Evolutionary conservation across 2,329 filamentous ascomycete genomes (phyloP).

Genomic region (Rutstroemia sp.): DNA sequence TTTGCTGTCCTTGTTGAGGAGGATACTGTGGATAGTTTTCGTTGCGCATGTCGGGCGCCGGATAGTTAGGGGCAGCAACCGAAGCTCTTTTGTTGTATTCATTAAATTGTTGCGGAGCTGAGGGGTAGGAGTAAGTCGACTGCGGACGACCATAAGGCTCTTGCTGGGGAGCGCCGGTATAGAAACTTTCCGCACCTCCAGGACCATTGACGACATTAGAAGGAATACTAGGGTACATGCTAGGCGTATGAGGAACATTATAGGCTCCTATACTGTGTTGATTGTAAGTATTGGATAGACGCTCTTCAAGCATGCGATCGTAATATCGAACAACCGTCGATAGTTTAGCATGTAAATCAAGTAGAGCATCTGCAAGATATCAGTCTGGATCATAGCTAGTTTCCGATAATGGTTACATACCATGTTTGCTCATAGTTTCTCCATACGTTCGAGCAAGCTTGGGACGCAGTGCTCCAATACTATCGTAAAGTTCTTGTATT

Average conservation of each 20-base stretch:
- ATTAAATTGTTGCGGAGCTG: constrained; percentile 38
- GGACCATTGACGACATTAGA: constrained; percentile 40
- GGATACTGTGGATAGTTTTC: constrained; percentile 25
- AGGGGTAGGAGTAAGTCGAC: constrained; percentile 42
- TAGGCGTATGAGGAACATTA: constrained; percentile 44
- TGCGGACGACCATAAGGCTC: constrained; percentile 44
- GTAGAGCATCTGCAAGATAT: constrained; percentile 64
- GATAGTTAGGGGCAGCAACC: constrained; percentile 18
- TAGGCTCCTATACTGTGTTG: constrained; percentile 68
- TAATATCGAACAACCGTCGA: constrained; percentile 97
- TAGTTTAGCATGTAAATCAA: constrained; percentile 90
- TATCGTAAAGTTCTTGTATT: constrained; percentile 96
- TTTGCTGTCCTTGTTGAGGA: constrained; percentile 38
- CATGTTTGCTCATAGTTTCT: constrained; percentile 99
- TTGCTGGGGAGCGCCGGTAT: constrained; percentile 56
- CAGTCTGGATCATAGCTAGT: neutral
- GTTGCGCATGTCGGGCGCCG: constrained; percentile 16
- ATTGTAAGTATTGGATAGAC: constrained; percentile 85
- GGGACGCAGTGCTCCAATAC: constrained; percentile 85
- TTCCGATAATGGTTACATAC: constrained; percentile 39
- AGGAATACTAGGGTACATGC: constrained; percentile 66
- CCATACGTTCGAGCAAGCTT: constrained; percentile 94
- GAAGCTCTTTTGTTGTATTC: constrained; percentile 27
- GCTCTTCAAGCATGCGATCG: constrained; percentile 94
- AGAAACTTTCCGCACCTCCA: constrained; percentile 69